Percentiles rank a stretch among this genome's conserved stretches.
These are phyloP conservation scores for Astraeus odoratus DNA, from an alignment of 768 basidiomycete genomes.

Conservation along the genomic window DNA sequence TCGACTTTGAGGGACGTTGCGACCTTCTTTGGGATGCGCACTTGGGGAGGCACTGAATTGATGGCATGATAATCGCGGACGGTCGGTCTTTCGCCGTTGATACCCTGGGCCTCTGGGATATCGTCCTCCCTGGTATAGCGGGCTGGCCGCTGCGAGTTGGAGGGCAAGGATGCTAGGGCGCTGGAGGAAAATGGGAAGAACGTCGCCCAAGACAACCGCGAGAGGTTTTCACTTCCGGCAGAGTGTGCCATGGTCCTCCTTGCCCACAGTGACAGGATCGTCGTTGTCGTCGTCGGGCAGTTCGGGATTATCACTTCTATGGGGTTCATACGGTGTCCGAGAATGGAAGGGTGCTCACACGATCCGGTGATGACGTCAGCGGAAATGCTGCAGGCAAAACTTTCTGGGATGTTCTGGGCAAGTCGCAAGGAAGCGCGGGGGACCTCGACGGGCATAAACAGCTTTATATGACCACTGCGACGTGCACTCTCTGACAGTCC, in stretches of 20 bases:
- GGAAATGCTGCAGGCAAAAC: conserved; percentile 24
- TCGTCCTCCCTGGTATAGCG: conserved; percentile 66
- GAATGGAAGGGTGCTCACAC: conserved; percentile 6
- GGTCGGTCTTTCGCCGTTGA: conserved; percentile 47
- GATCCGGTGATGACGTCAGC: conserved; percentile 11
- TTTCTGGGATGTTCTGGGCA: conserved; percentile 32
- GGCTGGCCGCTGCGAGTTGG: conserved; percentile 27
- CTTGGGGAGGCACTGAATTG: conserved; percentile 51
- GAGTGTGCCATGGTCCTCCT: conserved; percentile 13
- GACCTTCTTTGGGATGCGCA: conserved; percentile 78
- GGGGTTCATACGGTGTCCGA: no score
- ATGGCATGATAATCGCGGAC: conserved; percentile 74
- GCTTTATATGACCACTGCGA: neutral
- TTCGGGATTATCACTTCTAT: no score
- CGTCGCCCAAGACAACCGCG: conserved; percentile 57
- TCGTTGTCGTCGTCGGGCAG: neutral
- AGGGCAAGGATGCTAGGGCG: conserved; percentile 47
- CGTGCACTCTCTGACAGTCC: neutral
- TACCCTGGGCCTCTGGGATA: conserved; percentile 57
- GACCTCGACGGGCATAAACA: neutral
- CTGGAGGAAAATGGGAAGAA: conserved; percentile 66
- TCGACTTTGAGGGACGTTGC: conserved; percentile 81
- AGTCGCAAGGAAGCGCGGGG: neutral
- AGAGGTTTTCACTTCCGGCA: conserved; percentile 20
- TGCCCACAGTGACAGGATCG: neutral